These are phyloP conservation scores for Talinum fruticosum DNA, from an alignment of 148 eudicot genomes.

Conservation along the genomic window DNA sequence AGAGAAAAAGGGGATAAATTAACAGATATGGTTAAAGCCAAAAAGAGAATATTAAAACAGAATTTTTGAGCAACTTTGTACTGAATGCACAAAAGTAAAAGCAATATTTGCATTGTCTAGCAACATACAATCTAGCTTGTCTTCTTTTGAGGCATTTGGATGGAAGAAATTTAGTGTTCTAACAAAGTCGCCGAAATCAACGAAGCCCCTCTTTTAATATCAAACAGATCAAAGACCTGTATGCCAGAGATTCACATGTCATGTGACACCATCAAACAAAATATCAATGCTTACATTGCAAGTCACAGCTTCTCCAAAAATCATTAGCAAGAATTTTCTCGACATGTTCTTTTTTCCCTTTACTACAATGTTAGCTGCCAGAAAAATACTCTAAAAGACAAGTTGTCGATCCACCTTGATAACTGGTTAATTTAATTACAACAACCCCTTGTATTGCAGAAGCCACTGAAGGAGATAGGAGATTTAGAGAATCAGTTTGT, in stretches of 20 bases:
- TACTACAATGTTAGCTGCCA: neutral
- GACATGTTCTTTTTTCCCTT: neutral
- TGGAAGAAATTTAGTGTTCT: slow-evolving; percentile 79
- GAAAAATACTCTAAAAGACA: neutral
- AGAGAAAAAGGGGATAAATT: slow-evolving; percentile 1
- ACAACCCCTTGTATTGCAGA: neutral
- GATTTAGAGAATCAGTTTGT: neutral
- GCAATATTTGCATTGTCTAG: neutral
- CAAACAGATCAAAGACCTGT: slow-evolving; percentile 93
- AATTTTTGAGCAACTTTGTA: neutral
- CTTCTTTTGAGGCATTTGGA: slow-evolving; percentile 81
- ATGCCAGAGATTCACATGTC: slow-evolving; percentile 4
- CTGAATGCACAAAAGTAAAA: neutral
- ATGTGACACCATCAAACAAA: neutral
- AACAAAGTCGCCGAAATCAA: slow-evolving; percentile 92
- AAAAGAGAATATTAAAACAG: neutral
- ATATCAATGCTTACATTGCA: neutral
- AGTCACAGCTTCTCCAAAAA: neutral
- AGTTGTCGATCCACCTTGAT: neutral
- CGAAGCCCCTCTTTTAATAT: slow-evolving; percentile 72
- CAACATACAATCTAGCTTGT: slow-evolving; percentile 75
- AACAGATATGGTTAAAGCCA: neutral
- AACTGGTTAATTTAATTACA: neutral
- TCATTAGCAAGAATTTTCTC: neutral
- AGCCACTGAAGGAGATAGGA: neutral